Evolutionary conservation across 257 asterid genomes (phyloP), one percentile per base, ranked within the genome.

Genomic region (Solanum pennellii): DNA sequence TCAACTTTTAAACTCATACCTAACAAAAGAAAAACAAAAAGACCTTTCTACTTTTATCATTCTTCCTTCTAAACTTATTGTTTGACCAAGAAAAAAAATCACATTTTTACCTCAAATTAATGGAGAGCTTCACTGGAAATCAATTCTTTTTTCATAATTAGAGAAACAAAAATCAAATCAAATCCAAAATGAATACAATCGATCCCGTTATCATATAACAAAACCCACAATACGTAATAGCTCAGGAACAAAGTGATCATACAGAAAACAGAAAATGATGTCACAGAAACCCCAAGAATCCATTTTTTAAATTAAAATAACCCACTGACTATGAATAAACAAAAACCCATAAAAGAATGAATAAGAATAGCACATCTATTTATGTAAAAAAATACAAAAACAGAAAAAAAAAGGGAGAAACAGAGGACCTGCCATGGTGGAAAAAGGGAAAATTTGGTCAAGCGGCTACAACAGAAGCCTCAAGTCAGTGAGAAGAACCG

Each of bases 391-490:
- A 31, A 33, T 33, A 33, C 35, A 33, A 33, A 4, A 33, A 3
- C 5, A 3, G n/a, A 33, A 49, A 47, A 80, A 66, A 10, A 33
- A 13, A 6, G 49, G 66, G n/a, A 7, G 29, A 60, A 41, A 66
- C 31, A 56, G 79, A 12, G 18, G 56, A 89, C 91, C 87, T 86
- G 86, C 3, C 91, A 89, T 86, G 87, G 49, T 86, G 74, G 68
- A 45, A 86, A 62, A 42, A 12, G 7, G 44, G 37, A 39, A 65
- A 10, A n/a, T 27, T 56, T 74, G 89, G 62, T 42, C 73, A 49
- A 77, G 42, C 59, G 71, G 71, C 29, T 65, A 71, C 73, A 77
- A 71, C 73, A 77, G 84, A 14, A 45, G 68, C 84, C 27, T 9
- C 31, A 3, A 47, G 68, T 47, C 9, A 16, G 44, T 27, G 68